Percentiles rank a stretch among this genome's conserved stretches.
phyloP scores from a whole-genome alignment of 208 protist species.

The Phytomonas sp. region DNA sequence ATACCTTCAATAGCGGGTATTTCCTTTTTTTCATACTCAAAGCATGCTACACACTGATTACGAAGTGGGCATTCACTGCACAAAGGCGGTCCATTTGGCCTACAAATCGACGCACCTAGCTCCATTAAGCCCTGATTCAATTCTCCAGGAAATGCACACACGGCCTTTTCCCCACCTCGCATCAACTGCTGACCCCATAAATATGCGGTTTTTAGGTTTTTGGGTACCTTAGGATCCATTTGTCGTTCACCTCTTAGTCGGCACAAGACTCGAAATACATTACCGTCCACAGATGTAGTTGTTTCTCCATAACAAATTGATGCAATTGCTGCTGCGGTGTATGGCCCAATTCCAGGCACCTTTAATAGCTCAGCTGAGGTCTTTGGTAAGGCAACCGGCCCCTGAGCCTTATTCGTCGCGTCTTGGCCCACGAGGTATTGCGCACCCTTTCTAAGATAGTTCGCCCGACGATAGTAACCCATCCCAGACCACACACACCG shows the following conservation, averaged over 20 bases:
- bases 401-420: neutral
- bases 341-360: slow-evolving; percentile 88
- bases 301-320: slow-evolving; percentile 81
- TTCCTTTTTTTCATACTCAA: slow-evolving; percentile 21
- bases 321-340: slow-evolving; percentile 90
- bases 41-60: slow-evolving; percentile 38
- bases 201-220: slow-evolving; percentile 41
- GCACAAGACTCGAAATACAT: slow-evolving; percentile 88
- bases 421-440: slow-evolving; percentile 46
- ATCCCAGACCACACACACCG: slow-evolving; percentile 85
- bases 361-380: slow-evolving; percentile 39
- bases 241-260: slow-evolving; percentile 59
- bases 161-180: slow-evolving; percentile 19
- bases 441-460: slow-evolving; percentile 77
- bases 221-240: slow-evolving; percentile 70
- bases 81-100: slow-evolving; percentile 49
- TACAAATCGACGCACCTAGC: slow-evolving; percentile 83
- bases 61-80: slow-evolving; percentile 69
- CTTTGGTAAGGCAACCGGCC: slow-evolving; percentile 26
- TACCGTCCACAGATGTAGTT: slow-evolving; percentile 85
- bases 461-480: slow-evolving; percentile 91
- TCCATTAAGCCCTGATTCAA: slow-evolving; percentile 93
- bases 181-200: slow-evolving; percentile 60
- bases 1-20: slow-evolving; percentile 70
- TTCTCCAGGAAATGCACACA: slow-evolving; percentile 35